Percentiles rank a stretch among this genome's conserved stretches.
phyloP scores from a whole-genome alignment of 805 yeast species.

The Candida ipomoeae region DNA sequence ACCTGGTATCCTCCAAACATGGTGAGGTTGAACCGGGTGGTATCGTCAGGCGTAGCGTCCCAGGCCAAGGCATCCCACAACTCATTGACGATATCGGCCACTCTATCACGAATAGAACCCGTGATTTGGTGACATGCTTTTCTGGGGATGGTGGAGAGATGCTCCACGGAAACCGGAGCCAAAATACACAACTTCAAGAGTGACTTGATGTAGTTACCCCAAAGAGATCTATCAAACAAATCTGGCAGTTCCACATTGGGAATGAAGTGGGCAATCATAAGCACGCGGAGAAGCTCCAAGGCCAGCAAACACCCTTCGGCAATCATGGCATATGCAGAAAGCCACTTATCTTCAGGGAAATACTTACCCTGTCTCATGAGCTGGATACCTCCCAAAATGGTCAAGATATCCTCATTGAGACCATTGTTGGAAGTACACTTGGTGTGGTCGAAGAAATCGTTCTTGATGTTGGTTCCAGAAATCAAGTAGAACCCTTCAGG shows the following conservation, averaged over 20 bases:
- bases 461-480: constrained; percentile 27
- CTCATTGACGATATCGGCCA: constrained; percentile 50
- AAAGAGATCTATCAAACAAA: constrained; percentile 52
- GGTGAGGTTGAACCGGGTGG: constrained; percentile 53
- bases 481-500: constrained; percentile 42
- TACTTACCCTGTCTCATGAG: constrained; percentile 50
- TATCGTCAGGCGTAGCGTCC: constrained; percentile 53
- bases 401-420: constrained; percentile 39
- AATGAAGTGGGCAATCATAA: constrained; percentile 45
- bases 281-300: constrained; percentile 50
- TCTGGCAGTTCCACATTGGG: constrained; percentile 52
- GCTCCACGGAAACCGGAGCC: constrained; percentile 67
- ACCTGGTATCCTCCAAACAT: constrained; percentile 70
- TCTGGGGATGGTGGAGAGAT: constrained; percentile 66
- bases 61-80: constrained; percentile 77
- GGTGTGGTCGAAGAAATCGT: constrained; percentile 39
- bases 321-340: constrained; percentile 58
- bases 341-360: constrained; percentile 70
- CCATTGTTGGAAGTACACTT: constrained; percentile 40
- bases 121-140: constrained; percentile 64
- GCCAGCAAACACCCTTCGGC: constrained; percentile 53
- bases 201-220: constrained; percentile 65
- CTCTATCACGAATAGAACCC: constrained; percentile 57
- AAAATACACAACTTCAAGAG: constrained; percentile 57
- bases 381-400: constrained; percentile 47